Evolutionary conservation across 495 filamentous ascomycete species (phyloP), one percentile per base, ranked within the genome.

Genomic region (Xylaria palmicola): DNA sequence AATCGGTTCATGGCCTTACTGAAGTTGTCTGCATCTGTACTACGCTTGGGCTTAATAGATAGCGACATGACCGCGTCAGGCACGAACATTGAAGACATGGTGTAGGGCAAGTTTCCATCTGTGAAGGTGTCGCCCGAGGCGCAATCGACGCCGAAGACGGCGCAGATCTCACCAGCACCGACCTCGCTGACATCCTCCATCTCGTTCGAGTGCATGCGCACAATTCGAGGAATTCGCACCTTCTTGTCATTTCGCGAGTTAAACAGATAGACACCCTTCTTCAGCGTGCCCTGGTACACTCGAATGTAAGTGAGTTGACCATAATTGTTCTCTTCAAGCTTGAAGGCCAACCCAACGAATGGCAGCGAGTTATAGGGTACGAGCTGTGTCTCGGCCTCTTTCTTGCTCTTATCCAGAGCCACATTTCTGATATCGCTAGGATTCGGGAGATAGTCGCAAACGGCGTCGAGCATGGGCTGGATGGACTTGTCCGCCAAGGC

Each of bases 121-220:
- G 95, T 97, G 81, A 99, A 99, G 27, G 93, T 97, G 70, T 99
- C 95, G 66, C 95, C 95, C 34, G 93, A 97, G 20, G 95, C 92
- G 75, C 95, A 99, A 60, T 99, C 95, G 54, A 99, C 88, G 71
- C 95, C 95, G 71, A 99, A 99, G 56, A 99, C 93, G 51, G 95
- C 95, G 69, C 95, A 98, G 56, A 99, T 98, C 72, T 99, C 95
- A 69, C 95, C 95, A 39, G 95, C 92, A 43, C 91, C 90, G 50
- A 99, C 88, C 72, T 97, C 93, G 47, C 71, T 78, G 13, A 96
- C 90, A 64, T 99, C 95, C 75, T 98, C 95, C 95, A 99, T 94
- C 72, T 99, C 95, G 71, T 98, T 97, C 32, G 92, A 96, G 81
- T 99, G 95, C 95, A 99, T 99, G 45, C 95, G 90, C 48, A 99